Evolutionary conservation across 768 basidiomycete species (phyloP).

Genomic region (Mycena amicta): DNA sequence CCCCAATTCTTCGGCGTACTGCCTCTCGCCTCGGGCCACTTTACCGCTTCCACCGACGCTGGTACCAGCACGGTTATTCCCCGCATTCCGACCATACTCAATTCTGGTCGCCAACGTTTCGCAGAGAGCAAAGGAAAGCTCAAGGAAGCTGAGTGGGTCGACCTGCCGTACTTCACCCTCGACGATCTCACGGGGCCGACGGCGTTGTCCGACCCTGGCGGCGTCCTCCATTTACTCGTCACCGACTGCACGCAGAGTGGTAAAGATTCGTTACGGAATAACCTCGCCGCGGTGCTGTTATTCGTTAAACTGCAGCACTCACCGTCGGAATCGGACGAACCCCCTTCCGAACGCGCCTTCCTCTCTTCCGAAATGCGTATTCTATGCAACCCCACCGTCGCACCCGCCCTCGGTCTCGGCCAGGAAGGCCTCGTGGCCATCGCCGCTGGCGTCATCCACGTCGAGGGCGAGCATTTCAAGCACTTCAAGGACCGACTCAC

Average conservation of each 20-base stretch:
- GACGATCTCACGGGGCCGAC: neutral
- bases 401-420: neutral
- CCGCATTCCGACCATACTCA: neutral
- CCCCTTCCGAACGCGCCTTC: neutral
- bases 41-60: conserved; percentile 1
- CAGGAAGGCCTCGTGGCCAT: neutral
- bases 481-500: conserved; percentile 7
- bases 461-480: neutral
- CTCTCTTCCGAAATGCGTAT: neutral
- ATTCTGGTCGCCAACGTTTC: conserved; percentile 5
- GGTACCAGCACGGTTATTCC: conserved; percentile 2
- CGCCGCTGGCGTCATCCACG: neutral
- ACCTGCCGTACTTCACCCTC: neutral
- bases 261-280: neutral
- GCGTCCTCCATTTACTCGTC: neutral
- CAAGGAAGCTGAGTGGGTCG: neutral
- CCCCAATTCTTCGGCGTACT: conserved; percentile 1
- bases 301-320: too few relatives aligned
- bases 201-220: neutral
- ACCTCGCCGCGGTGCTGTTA: neutral
- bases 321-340: too few relatives aligned
- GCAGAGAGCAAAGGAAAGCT: neutral
- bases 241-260: neutral
- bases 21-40: neutral
- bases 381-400: neutral